Evolutionary conservation across 148 eudicot genomes (phyloP).

Genomic region (Chenopodium quinoa): DNA sequence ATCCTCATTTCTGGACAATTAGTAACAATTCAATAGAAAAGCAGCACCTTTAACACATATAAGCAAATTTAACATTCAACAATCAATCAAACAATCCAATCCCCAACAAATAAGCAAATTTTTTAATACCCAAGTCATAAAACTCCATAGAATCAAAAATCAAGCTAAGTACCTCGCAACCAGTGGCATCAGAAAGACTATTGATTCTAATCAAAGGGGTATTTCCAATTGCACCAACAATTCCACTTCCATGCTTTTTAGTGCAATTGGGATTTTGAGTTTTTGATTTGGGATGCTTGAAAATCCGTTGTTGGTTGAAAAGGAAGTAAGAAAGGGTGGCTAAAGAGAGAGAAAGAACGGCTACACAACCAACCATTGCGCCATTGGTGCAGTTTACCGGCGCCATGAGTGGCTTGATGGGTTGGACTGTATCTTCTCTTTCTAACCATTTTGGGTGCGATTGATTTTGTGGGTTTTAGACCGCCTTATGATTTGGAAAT

Average conservation of each 20-base stretch:
- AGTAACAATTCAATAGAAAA: background rate
- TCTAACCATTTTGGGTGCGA: background rate
- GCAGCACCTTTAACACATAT: no score
- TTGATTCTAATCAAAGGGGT: conserved; percentile 86
- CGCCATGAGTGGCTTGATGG: conserved; percentile 33
- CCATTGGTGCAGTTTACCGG: conserved; percentile 30
- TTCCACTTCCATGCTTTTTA: conserved; percentile 43
- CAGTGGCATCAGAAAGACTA: conserved; percentile 83
- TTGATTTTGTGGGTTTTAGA: background rate
- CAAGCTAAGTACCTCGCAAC: conserved; percentile 38
- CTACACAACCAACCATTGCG: conserved; percentile 32
- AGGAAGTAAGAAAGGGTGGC: conserved; percentile 54
- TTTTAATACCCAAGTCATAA: conserved; percentile 4
- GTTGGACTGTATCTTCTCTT: background rate
- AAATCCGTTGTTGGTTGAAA: conserved; percentile 22
- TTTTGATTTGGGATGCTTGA: conserved; percentile 22
- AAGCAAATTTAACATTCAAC: background rate
- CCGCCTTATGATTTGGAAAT: background rate
- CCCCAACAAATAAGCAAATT: background rate
- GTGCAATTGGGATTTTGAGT: conserved; percentile 13
- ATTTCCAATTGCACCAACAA: conserved; percentile 77
- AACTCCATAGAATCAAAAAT: background rate
- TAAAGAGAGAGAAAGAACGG: conserved; percentile 40
- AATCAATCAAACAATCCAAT: conserved; percentile 8
- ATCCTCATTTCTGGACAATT: background rate